These are phyloP conservation scores for Gloeostereum incarnatum DNA, from an alignment of 768 basidiomycete species.

Conservation along the genomic window DNA sequence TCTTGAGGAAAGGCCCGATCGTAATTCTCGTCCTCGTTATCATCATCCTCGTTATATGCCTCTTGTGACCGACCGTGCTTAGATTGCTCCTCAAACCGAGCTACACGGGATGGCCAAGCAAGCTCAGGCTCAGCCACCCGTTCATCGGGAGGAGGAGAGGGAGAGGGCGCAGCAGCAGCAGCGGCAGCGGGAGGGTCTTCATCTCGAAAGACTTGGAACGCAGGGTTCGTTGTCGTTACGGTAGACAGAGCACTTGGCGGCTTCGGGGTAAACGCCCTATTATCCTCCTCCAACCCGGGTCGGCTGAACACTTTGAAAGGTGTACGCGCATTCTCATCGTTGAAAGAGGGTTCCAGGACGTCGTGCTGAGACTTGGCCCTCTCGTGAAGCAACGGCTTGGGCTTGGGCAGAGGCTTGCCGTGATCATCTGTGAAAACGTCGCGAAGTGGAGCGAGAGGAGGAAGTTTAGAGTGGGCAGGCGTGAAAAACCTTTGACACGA, in stretches of 20 bases:
- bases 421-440: conserved; percentile 36
- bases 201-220: conserved; percentile 29
- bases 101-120: conserved; percentile 15
- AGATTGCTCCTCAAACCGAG: conserved; percentile 10
- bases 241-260: conserved; percentile 16
- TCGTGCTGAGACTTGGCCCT: conserved; percentile 35
- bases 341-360: conserved; percentile 22
- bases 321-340: conserved; percentile 34
- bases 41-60: conserved; percentile 12
- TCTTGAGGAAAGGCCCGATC: conserved; percentile 21
- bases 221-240: conserved; percentile 22
- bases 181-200: conserved; percentile 20
- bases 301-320: conserved; percentile 68
- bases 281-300: conserved; percentile 39
- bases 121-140: conserved; percentile 16
- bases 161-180: conserved; percentile 23
- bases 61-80: conserved; percentile 8
- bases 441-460: conserved; percentile 27
- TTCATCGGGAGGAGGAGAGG: conserved; percentile 17
- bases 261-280: conserved; percentile 39
- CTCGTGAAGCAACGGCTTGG: conserved; percentile 24
- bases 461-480: conserved; percentile 35
- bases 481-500: conserved; percentile 62
- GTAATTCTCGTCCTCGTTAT: conserved; percentile 19
- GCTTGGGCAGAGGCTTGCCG: conserved; percentile 29